Conservation (phyloP, 2,329 filamentous ascomycete genomes). For the Colletotrichum ledebouriae region DNA sequence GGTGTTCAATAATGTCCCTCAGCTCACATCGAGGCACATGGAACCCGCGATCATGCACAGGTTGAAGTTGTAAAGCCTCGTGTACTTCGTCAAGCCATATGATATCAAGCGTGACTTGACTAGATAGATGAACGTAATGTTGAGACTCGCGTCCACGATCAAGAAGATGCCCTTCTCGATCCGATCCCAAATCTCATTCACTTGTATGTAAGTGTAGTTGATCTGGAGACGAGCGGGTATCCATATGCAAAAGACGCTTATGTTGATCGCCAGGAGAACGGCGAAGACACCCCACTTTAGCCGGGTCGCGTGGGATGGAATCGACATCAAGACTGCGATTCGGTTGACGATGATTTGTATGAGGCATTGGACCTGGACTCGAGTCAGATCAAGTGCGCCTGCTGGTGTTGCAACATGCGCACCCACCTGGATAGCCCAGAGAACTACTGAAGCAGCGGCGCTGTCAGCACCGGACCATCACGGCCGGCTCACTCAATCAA, state of each 20-base stretch:
- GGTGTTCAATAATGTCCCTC: neutral
- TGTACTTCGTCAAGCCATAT: constrained; percentile 63
- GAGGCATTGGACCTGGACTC: constrained; percentile 50
- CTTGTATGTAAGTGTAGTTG: constrained; percentile 52
- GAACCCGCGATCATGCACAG: constrained; percentile 46
- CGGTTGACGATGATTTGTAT: constrained; percentile 68
- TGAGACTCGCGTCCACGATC: constrained; percentile 59
- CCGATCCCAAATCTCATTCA: constrained; percentile 64
- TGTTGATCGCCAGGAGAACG: constrained; percentile 60
- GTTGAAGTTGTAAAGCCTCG: constrained; percentile 55
- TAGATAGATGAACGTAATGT: constrained; percentile 60
- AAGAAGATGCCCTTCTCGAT: constrained; percentile 62
- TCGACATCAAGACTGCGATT: constrained; percentile 59
- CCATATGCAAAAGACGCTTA: constrained; percentile 65
- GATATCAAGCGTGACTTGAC: constrained; percentile 60
- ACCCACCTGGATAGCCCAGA: constrained; percentile 47
- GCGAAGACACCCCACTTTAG: constrained; percentile 60
- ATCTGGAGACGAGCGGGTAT: constrained; percentile 61
- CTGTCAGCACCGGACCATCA: neutral
- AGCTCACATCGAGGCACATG: constrained; percentile 47
- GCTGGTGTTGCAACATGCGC: no score
- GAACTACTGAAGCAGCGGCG: neutral
- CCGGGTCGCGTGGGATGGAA: constrained; percentile 51
- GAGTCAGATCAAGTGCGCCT: no score
- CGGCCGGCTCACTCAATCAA: no score